Evolutionary conservation across 257 asterid species (phyloP).

Genomic region (Penstemon newberryi): DNA sequence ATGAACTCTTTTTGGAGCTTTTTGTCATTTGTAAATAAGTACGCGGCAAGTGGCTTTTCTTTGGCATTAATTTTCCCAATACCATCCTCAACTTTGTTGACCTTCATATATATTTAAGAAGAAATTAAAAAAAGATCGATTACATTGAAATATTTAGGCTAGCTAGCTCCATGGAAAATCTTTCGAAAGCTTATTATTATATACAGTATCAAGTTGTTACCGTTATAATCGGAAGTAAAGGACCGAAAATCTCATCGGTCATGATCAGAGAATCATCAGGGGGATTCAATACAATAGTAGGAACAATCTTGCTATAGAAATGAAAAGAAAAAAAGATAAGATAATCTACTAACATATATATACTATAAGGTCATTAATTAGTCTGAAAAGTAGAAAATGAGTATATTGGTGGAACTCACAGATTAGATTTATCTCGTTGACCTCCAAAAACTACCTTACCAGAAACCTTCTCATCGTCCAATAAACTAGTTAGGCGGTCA

Average conservation of each 20-base stretch:
- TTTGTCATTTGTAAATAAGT: constrained; percentile 74
- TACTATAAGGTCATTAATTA: not conserved
- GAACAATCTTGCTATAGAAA: constrained; percentile 68
- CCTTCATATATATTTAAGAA: constrained; percentile 39
- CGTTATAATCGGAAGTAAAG: constrained; percentile 80
- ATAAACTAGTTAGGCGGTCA: constrained; percentile 53
- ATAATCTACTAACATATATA: not conserved
- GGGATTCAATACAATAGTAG: constrained; percentile 76
- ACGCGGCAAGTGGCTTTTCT: constrained; percentile 93
- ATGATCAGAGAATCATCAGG: constrained; percentile 73
- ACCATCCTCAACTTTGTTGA: constrained; percentile 62
- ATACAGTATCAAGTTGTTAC: constrained; percentile 31
- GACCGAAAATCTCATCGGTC: constrained; percentile 92
- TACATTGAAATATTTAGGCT: constrained; percentile 42
- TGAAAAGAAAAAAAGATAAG: constrained; percentile 8
- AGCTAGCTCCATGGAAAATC: not conserved
- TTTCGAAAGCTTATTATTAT: constrained; percentile 1
- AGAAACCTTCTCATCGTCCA: constrained; percentile 75
- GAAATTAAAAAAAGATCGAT: no score
- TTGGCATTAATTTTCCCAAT: constrained; percentile 53
- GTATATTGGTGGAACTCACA: constrained; percentile 51
- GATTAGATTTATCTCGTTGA: constrained; percentile 55
- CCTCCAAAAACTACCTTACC: constrained; percentile 85
- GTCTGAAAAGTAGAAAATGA: constrained; percentile 19
- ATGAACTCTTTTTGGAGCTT: constrained; percentile 69